Conservation (phyloP, 345 rosid genomes). For the Arabidopsis suecica region DNA sequence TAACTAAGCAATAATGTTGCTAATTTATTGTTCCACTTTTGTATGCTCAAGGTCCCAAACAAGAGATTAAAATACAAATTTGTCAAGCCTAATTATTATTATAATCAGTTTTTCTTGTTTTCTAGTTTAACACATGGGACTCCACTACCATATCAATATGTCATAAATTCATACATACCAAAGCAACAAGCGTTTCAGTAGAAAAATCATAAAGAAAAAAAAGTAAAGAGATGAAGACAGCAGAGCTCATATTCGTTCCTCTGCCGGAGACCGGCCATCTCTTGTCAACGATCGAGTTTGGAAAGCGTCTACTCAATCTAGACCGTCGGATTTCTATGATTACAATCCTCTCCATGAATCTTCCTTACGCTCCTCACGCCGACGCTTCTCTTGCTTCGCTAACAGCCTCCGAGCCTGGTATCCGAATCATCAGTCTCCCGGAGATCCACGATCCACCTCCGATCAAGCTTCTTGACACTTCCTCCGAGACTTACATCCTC, state of each 20-base stretch:
- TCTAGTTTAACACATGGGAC: not conserved
- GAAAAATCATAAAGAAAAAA: not conserved
- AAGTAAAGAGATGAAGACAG: slow-evolving; percentile 25
- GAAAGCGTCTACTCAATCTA: slow-evolving; percentile 45
- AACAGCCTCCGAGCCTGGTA: slow-evolving; percentile 31
- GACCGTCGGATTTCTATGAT: slow-evolving; percentile 43
- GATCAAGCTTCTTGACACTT: slow-evolving; percentile 41
- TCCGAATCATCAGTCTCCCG: slow-evolving; percentile 42
- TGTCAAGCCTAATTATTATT: too few relatives aligned
- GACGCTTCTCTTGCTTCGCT: slow-evolving; percentile 39
- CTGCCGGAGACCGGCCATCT: slow-evolving; percentile 55
- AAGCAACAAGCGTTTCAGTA: not conserved
- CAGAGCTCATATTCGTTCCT: slow-evolving; percentile 42
- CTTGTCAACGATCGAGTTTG: slow-evolving; percentile 56
- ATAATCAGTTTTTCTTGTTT: not conserved
- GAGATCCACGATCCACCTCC: slow-evolving; percentile 44
- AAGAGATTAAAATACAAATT: too few relatives aligned
- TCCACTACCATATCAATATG: not conserved
- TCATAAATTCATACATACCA: too few relatives aligned
- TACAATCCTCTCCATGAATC: slow-evolving; percentile 45
- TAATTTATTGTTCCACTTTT: too few relatives aligned
- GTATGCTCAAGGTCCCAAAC: too few relatives aligned
- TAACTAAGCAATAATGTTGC: too few relatives aligned
- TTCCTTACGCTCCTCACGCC: slow-evolving; percentile 45
- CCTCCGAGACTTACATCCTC: slow-evolving; percentile 44